phyloP scores from a whole-genome alignment of 2,329 filamentous ascomycete genomes.

The Berkeleyomyces basicola region DNA sequence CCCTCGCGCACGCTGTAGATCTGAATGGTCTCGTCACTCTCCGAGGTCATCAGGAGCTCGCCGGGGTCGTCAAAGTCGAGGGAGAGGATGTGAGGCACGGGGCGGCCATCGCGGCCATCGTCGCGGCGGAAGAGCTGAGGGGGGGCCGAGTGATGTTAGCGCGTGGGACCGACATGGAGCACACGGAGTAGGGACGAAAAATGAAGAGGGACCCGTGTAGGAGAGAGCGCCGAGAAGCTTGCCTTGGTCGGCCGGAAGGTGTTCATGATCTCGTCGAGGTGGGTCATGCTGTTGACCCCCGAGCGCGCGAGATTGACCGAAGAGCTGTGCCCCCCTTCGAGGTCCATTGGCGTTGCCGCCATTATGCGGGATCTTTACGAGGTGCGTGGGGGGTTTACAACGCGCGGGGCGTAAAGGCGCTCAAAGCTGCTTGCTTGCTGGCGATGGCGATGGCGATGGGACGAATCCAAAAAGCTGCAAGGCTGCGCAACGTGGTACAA shows the following conservation, averaged over 20 bases:
- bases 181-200: background rate
- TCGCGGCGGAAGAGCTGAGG: slow-evolving; percentile 42
- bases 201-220: background rate
- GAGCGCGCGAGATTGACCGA: slow-evolving; percentile 35
- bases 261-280: slow-evolving; percentile 61
- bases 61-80: slow-evolving; percentile 94
- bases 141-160: background rate
- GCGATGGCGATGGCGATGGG: background rate
- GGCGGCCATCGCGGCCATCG: slow-evolving; percentile 34
- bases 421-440: background rate
- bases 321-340: slow-evolving; percentile 30
- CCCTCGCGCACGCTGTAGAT: slow-evolving; percentile 90
- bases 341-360: slow-evolving; percentile 40
- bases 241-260: slow-evolving; percentile 71
- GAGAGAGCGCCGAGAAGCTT: slow-evolving; percentile 16
- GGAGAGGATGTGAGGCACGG: slow-evolving; percentile 57
- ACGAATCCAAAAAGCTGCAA: background rate
- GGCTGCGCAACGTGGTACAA: background rate
- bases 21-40: slow-evolving; percentile 88
- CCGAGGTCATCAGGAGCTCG: slow-evolving; percentile 77
- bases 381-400: background rate
- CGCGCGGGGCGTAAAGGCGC: background rate
- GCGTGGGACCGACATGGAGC: background rate
- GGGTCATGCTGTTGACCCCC: slow-evolving; percentile 36
- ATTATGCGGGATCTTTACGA: slow-evolving; percentile 20